These are phyloP conservation scores for Haplosporangium sp. DNA, from an alignment of 371 early-diverging fungal species.

Conservation along the genomic window DNA sequence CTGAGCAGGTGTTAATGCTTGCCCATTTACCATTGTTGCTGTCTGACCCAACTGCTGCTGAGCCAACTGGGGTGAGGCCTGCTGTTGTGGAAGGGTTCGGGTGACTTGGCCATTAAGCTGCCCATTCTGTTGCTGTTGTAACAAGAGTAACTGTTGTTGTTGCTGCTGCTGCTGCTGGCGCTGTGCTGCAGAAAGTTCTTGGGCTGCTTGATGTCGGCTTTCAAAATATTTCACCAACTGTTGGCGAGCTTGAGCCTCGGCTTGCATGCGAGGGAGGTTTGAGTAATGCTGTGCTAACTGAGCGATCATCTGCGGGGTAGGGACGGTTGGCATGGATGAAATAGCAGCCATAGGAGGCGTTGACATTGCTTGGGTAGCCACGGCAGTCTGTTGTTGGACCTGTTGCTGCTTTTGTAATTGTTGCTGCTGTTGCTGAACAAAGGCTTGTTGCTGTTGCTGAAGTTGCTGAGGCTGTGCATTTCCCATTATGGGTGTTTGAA, in stretches of 20 bases:
- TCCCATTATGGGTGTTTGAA: conserved; percentile 49
- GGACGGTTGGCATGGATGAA: conserved; percentile 38
- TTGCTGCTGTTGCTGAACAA: conserved; percentile 22
- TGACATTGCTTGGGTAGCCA: conserved; percentile 26
- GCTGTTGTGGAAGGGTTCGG: conserved; percentile 32
- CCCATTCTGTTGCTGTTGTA: conserved; percentile 34
- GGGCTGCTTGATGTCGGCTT: conserved; percentile 39
- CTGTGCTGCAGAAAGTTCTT: conserved; percentile 23
- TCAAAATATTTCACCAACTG: conserved; percentile 45
- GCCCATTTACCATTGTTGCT: conserved; percentile 27
- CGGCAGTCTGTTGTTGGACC: conserved; percentile 24
- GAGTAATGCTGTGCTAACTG: conserved; percentile 47
- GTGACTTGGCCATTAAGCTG: conserved; percentile 37
- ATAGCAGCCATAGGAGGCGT: conserved; percentile 39
- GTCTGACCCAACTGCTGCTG: conserved; percentile 34
- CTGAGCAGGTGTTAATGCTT: conserved; percentile 34
- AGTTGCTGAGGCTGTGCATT: conserved; percentile 48
- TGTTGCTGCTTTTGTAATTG: conserved; percentile 24
- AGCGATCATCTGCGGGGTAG: conserved; percentile 47
- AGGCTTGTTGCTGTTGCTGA: conserved; percentile 26
- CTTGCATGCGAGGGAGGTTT: conserved; percentile 42
- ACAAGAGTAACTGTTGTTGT: conserved; percentile 27
- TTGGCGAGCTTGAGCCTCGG: conserved; percentile 48
- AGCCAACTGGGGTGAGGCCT: conserved; percentile 39
- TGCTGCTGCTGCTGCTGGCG: conserved; percentile 35